These are phyloP conservation scores for Pulicaria dysenterica DNA, from an alignment of 129 eudicot genomes.

Conservation along the genomic window DNA sequence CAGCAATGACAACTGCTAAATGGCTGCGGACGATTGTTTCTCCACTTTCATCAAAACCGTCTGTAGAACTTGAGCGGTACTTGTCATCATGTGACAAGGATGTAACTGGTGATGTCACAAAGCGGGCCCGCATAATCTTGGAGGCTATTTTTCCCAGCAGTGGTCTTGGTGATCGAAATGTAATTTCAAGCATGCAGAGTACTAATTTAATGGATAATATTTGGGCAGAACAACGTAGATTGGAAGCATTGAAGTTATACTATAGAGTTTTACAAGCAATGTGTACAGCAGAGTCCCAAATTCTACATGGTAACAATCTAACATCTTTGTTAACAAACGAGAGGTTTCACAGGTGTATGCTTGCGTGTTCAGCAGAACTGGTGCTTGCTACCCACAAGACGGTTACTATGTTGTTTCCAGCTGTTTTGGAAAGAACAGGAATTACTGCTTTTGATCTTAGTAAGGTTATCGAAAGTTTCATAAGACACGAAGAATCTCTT, in stretches of 20 bases:
- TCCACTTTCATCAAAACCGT: slow-evolving; percentile 84
- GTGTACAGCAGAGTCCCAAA: slow-evolving; percentile 91
- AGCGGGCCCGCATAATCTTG: slow-evolving; percentile 80
- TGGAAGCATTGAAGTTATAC: slow-evolving; percentile 85
- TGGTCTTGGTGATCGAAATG: slow-evolving; percentile 62
- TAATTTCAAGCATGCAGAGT: slow-evolving; percentile 55
- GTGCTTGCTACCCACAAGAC: slow-evolving; percentile 99
- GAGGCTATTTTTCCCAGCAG: slow-evolving; percentile 92
- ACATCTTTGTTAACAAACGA: slow-evolving; percentile 86
- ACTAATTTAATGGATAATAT: slow-evolving; percentile 77
- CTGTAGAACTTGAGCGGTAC: slow-evolving; percentile 58
- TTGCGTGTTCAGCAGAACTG: slow-evolving; percentile 96
- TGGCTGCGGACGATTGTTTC: slow-evolving; percentile 85
- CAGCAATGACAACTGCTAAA: slow-evolving; percentile 94
- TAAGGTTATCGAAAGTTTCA: slow-evolving; percentile 95
- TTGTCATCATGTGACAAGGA: slow-evolving; percentile 79
- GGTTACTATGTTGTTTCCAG: slow-evolving; percentile 96
- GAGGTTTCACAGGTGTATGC: slow-evolving; percentile 96
- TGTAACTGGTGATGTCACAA: slow-evolving; percentile 68
- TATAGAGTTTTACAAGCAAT: slow-evolving; percentile 86
- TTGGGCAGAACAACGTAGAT: slow-evolving; percentile 92
- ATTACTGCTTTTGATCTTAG: slow-evolving; percentile 97
- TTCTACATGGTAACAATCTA: slow-evolving; percentile 67
- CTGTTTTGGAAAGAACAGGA: slow-evolving; percentile 94
- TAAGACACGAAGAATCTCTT: slow-evolving; percentile 86